Conservation (phyloP, 192 early-diverging fungal species). For the Backusella westeae region DNA sequence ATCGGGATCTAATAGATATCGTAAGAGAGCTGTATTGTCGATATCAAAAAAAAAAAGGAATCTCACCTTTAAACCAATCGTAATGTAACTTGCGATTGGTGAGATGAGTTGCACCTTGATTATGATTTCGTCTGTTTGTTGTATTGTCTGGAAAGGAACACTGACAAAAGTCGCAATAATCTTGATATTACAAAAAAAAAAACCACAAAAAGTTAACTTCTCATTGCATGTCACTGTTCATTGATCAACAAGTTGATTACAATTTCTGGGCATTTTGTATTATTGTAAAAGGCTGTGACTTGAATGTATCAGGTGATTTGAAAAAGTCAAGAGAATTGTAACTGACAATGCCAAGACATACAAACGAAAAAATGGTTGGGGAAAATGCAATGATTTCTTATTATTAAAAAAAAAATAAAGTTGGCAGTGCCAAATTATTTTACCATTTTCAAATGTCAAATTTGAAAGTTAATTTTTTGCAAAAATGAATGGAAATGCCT, state of each 20-base stretch:
- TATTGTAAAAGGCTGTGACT: not conserved
- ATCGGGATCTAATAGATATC: slow-evolving; percentile 21
- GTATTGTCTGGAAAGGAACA: slow-evolving; percentile 43
- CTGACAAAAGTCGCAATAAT: slow-evolving; percentile 44
- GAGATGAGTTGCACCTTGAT: slow-evolving; percentile 32
- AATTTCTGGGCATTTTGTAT: slow-evolving; percentile 19
- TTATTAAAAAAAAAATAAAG: too few relatives aligned
- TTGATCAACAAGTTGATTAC: slow-evolving; percentile 12
- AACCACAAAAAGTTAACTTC: not conserved
- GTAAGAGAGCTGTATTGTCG: not conserved
- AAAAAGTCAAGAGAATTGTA: not conserved
- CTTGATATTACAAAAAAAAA: slow-evolving; percentile 10
- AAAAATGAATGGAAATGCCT: too few relatives aligned
- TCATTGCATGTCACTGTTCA: not conserved
- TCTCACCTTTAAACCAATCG: slow-evolving; percentile 35
- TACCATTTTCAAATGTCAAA: too few relatives aligned
- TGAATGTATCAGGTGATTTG: not conserved
- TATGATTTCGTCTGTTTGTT: slow-evolving; percentile 37
- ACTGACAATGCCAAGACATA: not conserved
- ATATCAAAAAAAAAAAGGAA: not conserved
- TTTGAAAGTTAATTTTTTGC: too few relatives aligned
- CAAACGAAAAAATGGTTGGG: slow-evolving; percentile 8
- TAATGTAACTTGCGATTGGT: slow-evolving; percentile 35
- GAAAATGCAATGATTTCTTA: not conserved
- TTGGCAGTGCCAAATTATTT: too few relatives aligned